Evolutionary conservation across 2,329 filamentous ascomycete species (phyloP).

Genomic region (Aaosphaeria arxii): DNA sequence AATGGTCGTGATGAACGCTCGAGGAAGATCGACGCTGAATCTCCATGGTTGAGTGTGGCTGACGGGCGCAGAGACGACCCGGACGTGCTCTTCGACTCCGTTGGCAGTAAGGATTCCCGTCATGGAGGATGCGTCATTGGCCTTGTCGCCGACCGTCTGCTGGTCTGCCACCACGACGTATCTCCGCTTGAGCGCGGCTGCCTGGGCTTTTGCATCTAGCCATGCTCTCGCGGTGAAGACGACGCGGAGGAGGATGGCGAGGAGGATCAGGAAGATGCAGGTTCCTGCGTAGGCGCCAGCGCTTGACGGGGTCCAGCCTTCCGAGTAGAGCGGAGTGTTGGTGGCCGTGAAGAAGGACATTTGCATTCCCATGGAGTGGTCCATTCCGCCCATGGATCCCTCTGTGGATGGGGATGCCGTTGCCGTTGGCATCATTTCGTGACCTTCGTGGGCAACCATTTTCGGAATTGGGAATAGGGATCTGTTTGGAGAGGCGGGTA

Average conservation of each 20-base stretch:
- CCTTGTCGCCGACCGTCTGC: constrained; percentile 56
- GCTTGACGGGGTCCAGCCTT: constrained; percentile 69
- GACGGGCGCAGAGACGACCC: constrained; percentile 63
- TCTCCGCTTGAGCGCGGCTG: constrained; percentile 68
- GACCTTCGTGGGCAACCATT: constrained; percentile 33
- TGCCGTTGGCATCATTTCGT: constrained; percentile 8
- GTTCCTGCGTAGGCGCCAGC: constrained; percentile 78
- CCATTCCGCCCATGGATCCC: constrained; percentile 14
- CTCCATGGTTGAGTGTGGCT: constrained; percentile 67
- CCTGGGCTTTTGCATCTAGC: constrained; percentile 66
- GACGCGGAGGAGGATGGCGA: constrained; percentile 67
- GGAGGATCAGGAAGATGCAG: constrained; percentile 83
- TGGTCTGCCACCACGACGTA: constrained; percentile 73
- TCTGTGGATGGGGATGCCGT: not conserved
- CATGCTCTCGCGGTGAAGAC: constrained; percentile 67
- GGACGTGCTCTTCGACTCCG: constrained; percentile 76
- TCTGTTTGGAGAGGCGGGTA: no score
- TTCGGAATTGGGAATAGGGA: not conserved
- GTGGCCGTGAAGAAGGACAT: constrained; percentile 66
- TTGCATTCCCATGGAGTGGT: constrained; percentile 41
- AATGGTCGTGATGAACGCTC: constrained; percentile 67
- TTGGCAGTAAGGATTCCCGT: constrained; percentile 67
- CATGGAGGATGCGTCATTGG: constrained; percentile 56
- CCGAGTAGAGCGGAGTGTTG: constrained; percentile 63
- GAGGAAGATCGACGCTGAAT: constrained; percentile 72